These are phyloP conservation scores for Apiospora pterosperma DNA, from an alignment of 2,329 filamentous ascomycete genomes.

Conservation along the genomic window DNA sequence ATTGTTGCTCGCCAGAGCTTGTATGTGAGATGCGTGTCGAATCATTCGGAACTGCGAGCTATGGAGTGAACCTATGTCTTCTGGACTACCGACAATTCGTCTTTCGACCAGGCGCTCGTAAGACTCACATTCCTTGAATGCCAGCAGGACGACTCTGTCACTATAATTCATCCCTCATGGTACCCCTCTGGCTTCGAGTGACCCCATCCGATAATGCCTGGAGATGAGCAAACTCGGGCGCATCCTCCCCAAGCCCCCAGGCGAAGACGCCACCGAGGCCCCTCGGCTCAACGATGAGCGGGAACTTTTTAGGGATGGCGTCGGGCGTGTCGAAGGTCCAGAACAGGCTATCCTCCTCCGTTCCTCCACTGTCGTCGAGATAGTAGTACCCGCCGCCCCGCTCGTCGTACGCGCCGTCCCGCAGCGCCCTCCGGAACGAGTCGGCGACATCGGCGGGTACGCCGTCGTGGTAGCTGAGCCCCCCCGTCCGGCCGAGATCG, in stretches of 20 bases:
- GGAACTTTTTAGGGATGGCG: conserved; percentile 25
- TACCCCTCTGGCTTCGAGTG: neutral
- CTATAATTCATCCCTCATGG: neutral
- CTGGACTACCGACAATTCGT: no score
- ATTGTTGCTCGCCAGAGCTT: neutral
- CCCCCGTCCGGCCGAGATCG: conserved; percentile 47
- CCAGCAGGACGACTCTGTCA: neutral
- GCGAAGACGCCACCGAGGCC: conserved; percentile 30
- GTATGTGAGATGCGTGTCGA: neutral
- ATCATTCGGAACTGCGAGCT: neutral
- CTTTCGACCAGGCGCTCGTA: no score
- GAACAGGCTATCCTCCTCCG: conserved; percentile 22
- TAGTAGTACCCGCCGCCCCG: conserved; percentile 27
- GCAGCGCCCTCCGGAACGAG: conserved; percentile 22
- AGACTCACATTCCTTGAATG: no score
- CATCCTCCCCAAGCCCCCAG: conserved; percentile 31
- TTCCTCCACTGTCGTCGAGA: conserved; percentile 14
- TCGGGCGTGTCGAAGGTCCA: conserved; percentile 30
- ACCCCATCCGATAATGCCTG: conserved; percentile 21
- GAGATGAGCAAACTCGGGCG: conserved; percentile 23
- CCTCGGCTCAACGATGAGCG: conserved; percentile 20
- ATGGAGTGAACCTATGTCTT: no score
- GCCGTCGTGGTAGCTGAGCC: conserved; percentile 26
- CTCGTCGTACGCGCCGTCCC: conserved; percentile 23
- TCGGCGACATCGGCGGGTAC: conserved; percentile 21